Conservation (phyloP, 768 basidiomycete genomes). For the Pulveroboletus sp. region DNA sequence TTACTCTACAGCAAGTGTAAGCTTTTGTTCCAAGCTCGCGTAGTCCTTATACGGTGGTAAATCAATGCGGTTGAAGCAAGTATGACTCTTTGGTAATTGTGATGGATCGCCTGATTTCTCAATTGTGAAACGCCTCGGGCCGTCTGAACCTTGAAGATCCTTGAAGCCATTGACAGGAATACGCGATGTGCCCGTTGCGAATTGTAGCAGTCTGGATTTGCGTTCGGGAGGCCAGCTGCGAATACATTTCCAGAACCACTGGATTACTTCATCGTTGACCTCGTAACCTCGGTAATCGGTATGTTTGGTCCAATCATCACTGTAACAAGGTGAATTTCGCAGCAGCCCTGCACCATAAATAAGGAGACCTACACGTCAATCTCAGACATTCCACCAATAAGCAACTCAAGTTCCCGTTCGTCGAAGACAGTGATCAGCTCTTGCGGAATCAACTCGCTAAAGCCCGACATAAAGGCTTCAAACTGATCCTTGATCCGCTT, state of each 20-base stretch:
- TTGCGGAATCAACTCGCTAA: slow-evolving; percentile 98
- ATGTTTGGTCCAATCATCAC: slow-evolving; percentile 98
- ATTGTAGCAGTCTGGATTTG: slow-evolving; percentile 94
- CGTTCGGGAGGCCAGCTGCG: slow-evolving; percentile 97
- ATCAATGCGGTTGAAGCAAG: slow-evolving; percentile 96
- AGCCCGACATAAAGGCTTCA: slow-evolving; percentile 99
- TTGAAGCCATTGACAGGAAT: slow-evolving; percentile 99
- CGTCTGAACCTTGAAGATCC: slow-evolving; percentile 96
- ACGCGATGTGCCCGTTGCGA: slow-evolving; percentile 94
- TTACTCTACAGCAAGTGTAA: slow-evolving; percentile 91
- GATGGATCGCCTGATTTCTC: slow-evolving; percentile 98
- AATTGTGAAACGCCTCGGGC: slow-evolving; percentile 95
- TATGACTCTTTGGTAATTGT: slow-evolving; percentile 94
- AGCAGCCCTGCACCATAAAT: neutral
- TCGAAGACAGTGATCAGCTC: slow-evolving; percentile 98
- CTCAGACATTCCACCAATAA: slow-evolving; percentile 99
- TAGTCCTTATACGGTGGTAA: slow-evolving; percentile 98
- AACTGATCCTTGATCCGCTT: slow-evolving; percentile 98
- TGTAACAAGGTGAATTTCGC: slow-evolving; percentile 22
- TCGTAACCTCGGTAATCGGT: slow-evolving; percentile 98
- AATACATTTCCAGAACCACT: slow-evolving; percentile 99
- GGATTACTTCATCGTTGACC: slow-evolving; percentile 92
- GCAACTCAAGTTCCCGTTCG: slow-evolving; percentile 92
- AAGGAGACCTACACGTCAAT: slow-evolving; percentile 82
- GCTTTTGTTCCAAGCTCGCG: slow-evolving; percentile 89